Evolutionary conservation across 2,329 filamentous ascomycete genomes (phyloP).

Genomic region (Verticillium alfalfae): DNA sequence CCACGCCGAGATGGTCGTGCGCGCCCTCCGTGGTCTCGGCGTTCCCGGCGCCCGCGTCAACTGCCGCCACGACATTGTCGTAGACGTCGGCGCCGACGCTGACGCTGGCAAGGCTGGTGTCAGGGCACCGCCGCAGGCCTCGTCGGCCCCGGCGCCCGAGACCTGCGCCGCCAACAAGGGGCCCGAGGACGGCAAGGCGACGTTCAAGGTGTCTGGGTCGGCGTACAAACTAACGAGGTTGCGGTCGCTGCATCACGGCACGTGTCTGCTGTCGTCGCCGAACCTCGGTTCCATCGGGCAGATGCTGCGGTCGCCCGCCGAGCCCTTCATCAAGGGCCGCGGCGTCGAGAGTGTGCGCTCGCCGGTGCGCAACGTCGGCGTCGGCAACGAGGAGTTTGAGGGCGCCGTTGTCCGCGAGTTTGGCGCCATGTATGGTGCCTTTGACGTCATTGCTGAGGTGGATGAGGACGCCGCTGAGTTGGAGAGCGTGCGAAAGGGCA

Average conservation of each 20-base stretch:
- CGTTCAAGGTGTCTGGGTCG: conserved; percentile 83
- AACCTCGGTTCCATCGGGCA: conserved; percentile 65
- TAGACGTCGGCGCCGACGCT: conserved; percentile 36
- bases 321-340: conserved; percentile 68
- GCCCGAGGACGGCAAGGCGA: conserved; percentile 10
- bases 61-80: conserved; percentile 86
- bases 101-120: background rate
- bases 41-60: conserved; percentile 67
- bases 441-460: conserved; percentile 30
- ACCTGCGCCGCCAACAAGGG: background rate
- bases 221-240: conserved; percentile 86
- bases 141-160: conserved; percentile 2
- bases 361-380: conserved; percentile 70
- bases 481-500: conserved; percentile 52
- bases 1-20: conserved; percentile 88
- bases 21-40: conserved; percentile 63
- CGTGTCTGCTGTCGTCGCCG: conserved; percentile 73
- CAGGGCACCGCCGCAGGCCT: too few relatives aligned
- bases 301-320: conserved; percentile 73
- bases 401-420: conserved; percentile 62
- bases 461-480: conserved; percentile 41
- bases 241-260: conserved; percentile 87
- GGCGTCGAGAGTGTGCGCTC: conserved; percentile 92
- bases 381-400: conserved; percentile 42
- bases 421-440: conserved; percentile 53